Evolutionary conservation across 345 rosid species (phyloP).

Genomic region (Brassica cretica): DNA sequence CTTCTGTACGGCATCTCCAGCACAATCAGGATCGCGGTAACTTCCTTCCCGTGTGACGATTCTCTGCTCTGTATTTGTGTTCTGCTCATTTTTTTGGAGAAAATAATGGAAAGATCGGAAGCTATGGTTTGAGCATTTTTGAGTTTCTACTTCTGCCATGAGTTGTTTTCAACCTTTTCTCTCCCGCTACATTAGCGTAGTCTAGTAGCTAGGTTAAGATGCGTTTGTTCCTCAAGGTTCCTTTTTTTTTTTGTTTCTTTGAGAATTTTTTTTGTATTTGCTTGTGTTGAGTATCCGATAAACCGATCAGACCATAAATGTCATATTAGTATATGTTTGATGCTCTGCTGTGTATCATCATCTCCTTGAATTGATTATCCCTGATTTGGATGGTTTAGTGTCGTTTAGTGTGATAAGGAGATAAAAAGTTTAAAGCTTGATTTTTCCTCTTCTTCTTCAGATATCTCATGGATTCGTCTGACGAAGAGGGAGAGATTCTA

Average conservation of each 20-base stretch:
- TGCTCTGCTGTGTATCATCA: not conserved
- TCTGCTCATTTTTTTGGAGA: not conserved
- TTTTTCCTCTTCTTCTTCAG: not conserved
- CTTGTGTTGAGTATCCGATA: not conserved
- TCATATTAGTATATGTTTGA: not conserved
- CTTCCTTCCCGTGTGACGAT: not conserved
- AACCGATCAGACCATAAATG: not conserved
- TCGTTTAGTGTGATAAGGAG: not conserved
- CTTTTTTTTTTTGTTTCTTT: not conserved
- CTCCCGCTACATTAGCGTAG: not conserved
- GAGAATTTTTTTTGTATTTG: not conserved
- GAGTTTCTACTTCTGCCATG: not conserved
- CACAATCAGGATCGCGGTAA: not conserved
- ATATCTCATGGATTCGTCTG: slow-evolving; percentile 25
- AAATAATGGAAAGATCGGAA: not conserved
- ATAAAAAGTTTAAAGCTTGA: not conserved
- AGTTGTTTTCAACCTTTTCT: not conserved
- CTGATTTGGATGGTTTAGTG: not conserved
- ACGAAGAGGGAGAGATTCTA: slow-evolving; percentile 32
- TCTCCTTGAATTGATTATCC: not conserved
- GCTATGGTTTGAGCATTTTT: not conserved
- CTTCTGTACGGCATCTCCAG: not conserved
- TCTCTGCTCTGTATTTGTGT: not conserved
- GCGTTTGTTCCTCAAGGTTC: not conserved
- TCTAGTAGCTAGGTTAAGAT: not conserved